Evolutionary conservation across 352 stramenopile species (phyloP).

Genomic region (Globisporangium paddicum): DNA sequence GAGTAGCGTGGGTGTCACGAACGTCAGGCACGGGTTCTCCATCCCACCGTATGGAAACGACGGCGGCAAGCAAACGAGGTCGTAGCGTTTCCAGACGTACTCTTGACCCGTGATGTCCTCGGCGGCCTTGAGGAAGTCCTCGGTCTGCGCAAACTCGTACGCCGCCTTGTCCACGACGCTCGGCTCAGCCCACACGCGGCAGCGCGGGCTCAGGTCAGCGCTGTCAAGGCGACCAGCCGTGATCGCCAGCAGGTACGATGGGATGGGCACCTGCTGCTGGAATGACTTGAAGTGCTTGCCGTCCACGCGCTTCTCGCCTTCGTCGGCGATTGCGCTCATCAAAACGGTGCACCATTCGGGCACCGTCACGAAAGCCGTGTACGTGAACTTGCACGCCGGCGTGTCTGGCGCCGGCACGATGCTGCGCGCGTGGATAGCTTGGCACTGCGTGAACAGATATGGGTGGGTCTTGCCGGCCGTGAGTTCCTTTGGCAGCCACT

Average conservation of each 20-base stretch:
- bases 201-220: constrained; percentile 82
- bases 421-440: constrained; percentile 94
- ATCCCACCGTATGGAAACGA: constrained; percentile 89
- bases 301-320: not conserved
- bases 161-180: constrained; percentile 89
- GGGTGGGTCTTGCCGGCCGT: constrained; percentile 92
- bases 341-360: constrained; percentile 91
- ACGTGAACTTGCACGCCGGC: constrained; percentile 93
- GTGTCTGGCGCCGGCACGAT: constrained; percentile 96
- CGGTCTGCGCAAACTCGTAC: constrained; percentile 94
- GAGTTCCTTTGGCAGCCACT: constrained; percentile 92
- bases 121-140: constrained; percentile 89
- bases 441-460: constrained; percentile 94
- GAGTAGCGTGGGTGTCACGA: constrained; percentile 96
- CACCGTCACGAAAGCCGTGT: constrained; percentile 87
- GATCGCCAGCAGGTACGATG: constrained; percentile 95
- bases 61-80: constrained; percentile 96
- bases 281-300: constrained; percentile 10
- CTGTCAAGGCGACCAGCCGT: constrained; percentile 89
- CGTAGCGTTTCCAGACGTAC: constrained; percentile 97
- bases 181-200: constrained; percentile 94
- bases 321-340: constrained; percentile 80
- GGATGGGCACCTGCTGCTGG: constrained; percentile 90
- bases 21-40: constrained; percentile 90
- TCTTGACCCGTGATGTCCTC: constrained; percentile 89